Conservation (phyloP, 1,139 yeast species). For the Magnusiomyces sp. region DNA sequence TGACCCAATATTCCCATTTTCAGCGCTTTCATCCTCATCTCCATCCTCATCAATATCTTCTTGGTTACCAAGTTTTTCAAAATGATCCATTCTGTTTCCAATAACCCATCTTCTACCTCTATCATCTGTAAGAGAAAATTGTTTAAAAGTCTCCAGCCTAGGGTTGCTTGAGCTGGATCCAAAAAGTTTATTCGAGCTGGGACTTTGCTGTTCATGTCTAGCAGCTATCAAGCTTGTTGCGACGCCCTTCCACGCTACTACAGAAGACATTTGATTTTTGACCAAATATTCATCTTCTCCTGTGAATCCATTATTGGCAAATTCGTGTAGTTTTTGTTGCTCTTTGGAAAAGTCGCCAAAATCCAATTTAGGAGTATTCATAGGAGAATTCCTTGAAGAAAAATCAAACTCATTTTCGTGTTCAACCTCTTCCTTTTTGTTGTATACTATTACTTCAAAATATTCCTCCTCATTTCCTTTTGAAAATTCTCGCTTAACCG, state of each 20-base stretch:
- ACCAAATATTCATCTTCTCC: too few species aligned
- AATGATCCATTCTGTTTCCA: slow-evolving; percentile 11
- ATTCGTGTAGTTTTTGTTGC: too few species aligned
- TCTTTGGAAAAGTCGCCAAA: too few species aligned
- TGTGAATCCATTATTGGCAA: too few species aligned
- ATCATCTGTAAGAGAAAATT: slow-evolving; percentile 1
- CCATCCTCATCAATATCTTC: slow-evolving; percentile 2
- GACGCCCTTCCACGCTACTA: not conserved
- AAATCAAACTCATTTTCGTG: slow-evolving; percentile 1
- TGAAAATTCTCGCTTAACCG: slow-evolving; percentile 1
- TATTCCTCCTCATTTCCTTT: slow-evolving; percentile 1
- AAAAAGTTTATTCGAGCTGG: too few species aligned
- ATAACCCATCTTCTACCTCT: slow-evolving; percentile 10
- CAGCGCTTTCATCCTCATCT: slow-evolving; percentile 4
- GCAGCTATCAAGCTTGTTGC: too few species aligned
- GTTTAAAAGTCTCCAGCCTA: not conserved
- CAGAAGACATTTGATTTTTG: not conserved
- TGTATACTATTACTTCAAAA: slow-evolving; percentile 1
- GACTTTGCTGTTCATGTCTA: too few species aligned
- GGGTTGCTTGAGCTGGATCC: too few species aligned
- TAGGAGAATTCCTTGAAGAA: not conserved
- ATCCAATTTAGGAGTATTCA: too few species aligned
- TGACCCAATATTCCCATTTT: not conserved
- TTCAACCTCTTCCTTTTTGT: not conserved
- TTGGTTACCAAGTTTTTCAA: not conserved